These are phyloP conservation scores for Chlamydomonas eustigma DNA, from an alignment of 139 green algal species.

Conservation along the genomic window DNA sequence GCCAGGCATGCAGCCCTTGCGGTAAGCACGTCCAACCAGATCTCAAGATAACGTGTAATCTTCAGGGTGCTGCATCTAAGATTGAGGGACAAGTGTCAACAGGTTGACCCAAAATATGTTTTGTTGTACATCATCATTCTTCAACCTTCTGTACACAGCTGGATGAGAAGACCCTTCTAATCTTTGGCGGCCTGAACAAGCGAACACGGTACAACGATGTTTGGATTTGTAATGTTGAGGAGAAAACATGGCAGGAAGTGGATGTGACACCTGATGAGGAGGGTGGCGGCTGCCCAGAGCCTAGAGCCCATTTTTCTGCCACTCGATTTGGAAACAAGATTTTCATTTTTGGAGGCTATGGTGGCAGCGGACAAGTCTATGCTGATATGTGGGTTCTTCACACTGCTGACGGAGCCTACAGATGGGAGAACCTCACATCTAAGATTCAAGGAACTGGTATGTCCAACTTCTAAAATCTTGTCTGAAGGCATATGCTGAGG, in stretches of 20 bases:
- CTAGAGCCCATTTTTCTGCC: slow-evolving; percentile 72
- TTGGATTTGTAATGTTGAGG: slow-evolving; percentile 63
- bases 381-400: slow-evolving; percentile 76
- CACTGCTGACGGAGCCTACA: slow-evolving; percentile 24
- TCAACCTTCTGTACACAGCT: slow-evolving; percentile 35
- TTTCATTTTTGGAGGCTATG: slow-evolving; percentile 79
- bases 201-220: slow-evolving; percentile 70
- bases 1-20: slow-evolving; percentile 63
- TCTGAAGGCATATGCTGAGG: not conserved
- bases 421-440: slow-evolving; percentile 56
- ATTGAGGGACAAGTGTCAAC: too few relatives aligned
- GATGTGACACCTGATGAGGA: slow-evolving; percentile 14
- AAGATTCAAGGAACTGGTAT: slow-evolving; percentile 20
- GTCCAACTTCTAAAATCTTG: not conserved
- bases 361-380: slow-evolving; percentile 64
- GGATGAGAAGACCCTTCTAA: slow-evolving; percentile 57
- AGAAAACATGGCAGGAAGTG: slow-evolving; percentile 54
- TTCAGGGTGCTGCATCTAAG: too few relatives aligned
- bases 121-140: not conserved
- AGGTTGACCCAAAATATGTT: too few relatives aligned
- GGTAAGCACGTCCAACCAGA: too few relatives aligned
- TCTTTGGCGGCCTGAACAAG: slow-evolving; percentile 79
- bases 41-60: too few relatives aligned
- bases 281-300: slow-evolving; percentile 44
- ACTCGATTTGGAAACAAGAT: slow-evolving; percentile 60